Base-by-base conservation (phyloP, 495 filamentous ascomycete species). In the Penicilliopsis zonata region DNA sequence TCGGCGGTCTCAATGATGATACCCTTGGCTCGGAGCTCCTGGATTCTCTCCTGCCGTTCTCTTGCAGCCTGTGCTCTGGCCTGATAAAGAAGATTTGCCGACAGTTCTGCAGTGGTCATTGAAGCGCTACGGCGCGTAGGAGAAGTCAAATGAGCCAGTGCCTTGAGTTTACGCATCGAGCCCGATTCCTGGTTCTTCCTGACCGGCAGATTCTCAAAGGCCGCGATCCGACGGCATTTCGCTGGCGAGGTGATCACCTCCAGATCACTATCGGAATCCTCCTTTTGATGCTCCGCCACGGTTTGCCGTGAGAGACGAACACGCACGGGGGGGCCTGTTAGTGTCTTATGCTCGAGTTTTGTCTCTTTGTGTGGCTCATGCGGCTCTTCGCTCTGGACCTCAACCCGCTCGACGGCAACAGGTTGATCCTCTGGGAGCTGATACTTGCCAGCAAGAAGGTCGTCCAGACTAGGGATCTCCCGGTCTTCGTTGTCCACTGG, bases 1-100 rank as follows among this genome's bases (percentile, higher is more conserved):
- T 94, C 90, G 3, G 76, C 72, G 1, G 83, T 94, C 42, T 82
- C 79, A n/a, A 95, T 63, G 25, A 80, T 59, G 10, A 96, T 65
- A 18, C 90, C 90, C 49, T 78, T 82, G 13, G 77, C 75, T 34
- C 70, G 67, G 15, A 96, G 63, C 37, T 80, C 72, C 37, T 82
- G 73, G 10, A 96, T 69, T 35, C 77, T 78, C 42, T 84, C 79
- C 27, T 76, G 74, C n/a, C 84, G 69, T 47, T 87, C 86, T 19
- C 70, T 54, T 14, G 70, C 69, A 24, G 87, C 92, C 55, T 99
- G 90, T 40, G 77, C 65, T 20, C 83, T 71, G 0, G 86, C 85
- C 34, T 76, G 71, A 37, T 70, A 69, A 4, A 77, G 55, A 10
- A 96, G 52, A 13, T 55, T 67, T 5, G 64, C 59, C n/a, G 85